These are phyloP conservation scores for Erigeron canadensis DNA, from an alignment of 129 eudicot species.

Conservation along the genomic window DNA sequence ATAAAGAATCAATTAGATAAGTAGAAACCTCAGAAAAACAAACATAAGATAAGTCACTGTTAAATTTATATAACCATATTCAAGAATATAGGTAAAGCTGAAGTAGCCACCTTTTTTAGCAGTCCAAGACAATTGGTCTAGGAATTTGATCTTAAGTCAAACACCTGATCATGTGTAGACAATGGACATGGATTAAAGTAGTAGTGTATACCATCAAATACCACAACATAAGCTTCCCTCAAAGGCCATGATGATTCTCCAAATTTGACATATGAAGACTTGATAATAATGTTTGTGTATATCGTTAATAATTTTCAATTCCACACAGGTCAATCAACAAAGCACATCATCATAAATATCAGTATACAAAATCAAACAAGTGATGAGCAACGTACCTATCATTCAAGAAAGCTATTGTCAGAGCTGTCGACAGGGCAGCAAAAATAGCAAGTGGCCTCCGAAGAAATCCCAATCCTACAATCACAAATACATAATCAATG, in stretches of 20 bases:
- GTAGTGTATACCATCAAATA: neutral
- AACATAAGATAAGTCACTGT: neutral
- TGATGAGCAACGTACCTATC: constrained; percentile 58
- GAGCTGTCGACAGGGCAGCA: constrained; percentile 78
- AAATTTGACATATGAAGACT: neutral
- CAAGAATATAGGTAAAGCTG: neutral
- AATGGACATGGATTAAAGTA: neutral
- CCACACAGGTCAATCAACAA: constrained; percentile 4
- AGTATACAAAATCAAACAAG: neutral
- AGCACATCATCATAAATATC: constrained; percentile 2
- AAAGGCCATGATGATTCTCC: constrained; percentile 2
- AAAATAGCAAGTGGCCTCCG: constrained; percentile 91
- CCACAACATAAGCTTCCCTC: neutral
- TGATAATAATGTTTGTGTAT: neutral
- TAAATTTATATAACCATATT: neutral
- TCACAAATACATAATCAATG: constrained; percentile 11
- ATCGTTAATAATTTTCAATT: constrained; percentile 2
- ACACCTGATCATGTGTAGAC: neutral
- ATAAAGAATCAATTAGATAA: neutral
- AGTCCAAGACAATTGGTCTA: constrained; percentile 10
- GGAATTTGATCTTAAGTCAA: neutral
- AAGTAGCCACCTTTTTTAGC: neutral
- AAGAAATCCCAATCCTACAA: constrained; percentile 86
- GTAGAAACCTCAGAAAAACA: neutral
- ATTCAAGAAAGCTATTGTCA: constrained; percentile 83